phyloP scores from a whole-genome alignment of 192 early-diverging fungal genomes.

The Mortierella alpina region DNA sequence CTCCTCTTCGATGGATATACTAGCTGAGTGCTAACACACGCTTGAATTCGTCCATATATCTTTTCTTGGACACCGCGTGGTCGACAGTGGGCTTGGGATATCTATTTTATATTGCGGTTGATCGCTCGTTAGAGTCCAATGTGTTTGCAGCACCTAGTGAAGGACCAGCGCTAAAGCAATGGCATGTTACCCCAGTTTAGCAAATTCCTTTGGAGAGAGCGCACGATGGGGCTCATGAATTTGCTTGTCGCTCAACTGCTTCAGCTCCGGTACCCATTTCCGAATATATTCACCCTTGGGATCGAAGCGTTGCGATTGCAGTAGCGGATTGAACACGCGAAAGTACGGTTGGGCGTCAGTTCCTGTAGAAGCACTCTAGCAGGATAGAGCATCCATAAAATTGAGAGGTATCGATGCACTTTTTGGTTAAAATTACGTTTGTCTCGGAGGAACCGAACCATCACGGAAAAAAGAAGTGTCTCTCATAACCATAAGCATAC shows the following conservation, averaged over 20 bases:
- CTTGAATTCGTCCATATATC: conserved; percentile 63
- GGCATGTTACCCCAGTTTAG: conserved; percentile 54
- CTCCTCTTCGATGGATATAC: too few relatives aligned
- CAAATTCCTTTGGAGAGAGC: conserved; percentile 47
- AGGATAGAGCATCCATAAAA: background rate
- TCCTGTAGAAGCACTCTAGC: conserved; percentile 69
- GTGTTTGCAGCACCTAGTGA: background rate
- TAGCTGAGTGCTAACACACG: conserved; percentile 24
- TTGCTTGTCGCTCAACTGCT: conserved; percentile 47
- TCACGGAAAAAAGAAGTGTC: too few relatives aligned
- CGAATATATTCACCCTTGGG: conserved; percentile 65
- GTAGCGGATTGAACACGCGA: conserved; percentile 75
- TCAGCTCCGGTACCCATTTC: conserved; percentile 73
- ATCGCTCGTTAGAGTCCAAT: background rate
- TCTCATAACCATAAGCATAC: conserved; percentile 17
- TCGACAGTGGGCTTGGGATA: conserved; percentile 77
- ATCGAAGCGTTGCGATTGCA: conserved; percentile 66
- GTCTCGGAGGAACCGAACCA: too few relatives aligned
- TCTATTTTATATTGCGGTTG: conserved; percentile 6
- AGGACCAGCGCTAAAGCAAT: background rate
- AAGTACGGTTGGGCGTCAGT: conserved; percentile 82
- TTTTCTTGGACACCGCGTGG: conserved; percentile 63
- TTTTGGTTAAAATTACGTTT: too few relatives aligned
- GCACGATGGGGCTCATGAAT: conserved; percentile 67
- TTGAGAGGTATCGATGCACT: background rate